phyloP scores from a whole-genome alignment of 768 basidiomycete species.

The Hydnomerulius pinastri region DNA sequence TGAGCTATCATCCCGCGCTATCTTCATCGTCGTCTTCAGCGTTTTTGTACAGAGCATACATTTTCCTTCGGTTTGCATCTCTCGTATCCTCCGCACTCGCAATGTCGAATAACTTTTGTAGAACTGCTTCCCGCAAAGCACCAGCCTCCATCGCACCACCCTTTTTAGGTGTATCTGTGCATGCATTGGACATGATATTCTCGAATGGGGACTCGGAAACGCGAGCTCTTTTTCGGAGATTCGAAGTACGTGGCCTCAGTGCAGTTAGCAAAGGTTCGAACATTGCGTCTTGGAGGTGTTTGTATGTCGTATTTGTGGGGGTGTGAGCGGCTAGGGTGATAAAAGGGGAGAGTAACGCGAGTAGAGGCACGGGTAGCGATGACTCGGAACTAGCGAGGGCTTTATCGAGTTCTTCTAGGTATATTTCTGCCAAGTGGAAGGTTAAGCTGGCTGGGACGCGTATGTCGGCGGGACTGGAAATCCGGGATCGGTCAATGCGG shows the following conservation, averaged over 20 bases:
- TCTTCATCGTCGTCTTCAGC: constrained; percentile 49
- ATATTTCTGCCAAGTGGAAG: constrained; percentile 89
- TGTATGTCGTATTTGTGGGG: constrained; percentile 61
- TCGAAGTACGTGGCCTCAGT: constrained; percentile 42
- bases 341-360: constrained; percentile 68
- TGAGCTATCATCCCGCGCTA: constrained; percentile 17
- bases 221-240: constrained; percentile 52
- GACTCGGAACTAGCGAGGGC: constrained; percentile 37
- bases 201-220: constrained; percentile 23
- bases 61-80: constrained; percentile 77
- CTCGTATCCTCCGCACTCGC: constrained; percentile 75
- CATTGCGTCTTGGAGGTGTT: constrained; percentile 68
- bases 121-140: constrained; percentile 53
- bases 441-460: constrained; percentile 77
- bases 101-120: constrained; percentile 67
- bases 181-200: constrained; percentile 56
- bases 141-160: constrained; percentile 39
- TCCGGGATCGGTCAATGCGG: constrained; percentile 7
- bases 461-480: constrained; percentile 61
- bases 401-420: constrained; percentile 86
- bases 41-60: constrained; percentile 82
- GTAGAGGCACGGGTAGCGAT: constrained; percentile 47
- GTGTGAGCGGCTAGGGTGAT: constrained; percentile 71
- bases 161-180: constrained; percentile 40
- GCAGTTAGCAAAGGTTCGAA: constrained; percentile 69